phyloP scores from a whole-genome alignment of 148 eudicot species.

The Polygonum aviculare region DNA sequence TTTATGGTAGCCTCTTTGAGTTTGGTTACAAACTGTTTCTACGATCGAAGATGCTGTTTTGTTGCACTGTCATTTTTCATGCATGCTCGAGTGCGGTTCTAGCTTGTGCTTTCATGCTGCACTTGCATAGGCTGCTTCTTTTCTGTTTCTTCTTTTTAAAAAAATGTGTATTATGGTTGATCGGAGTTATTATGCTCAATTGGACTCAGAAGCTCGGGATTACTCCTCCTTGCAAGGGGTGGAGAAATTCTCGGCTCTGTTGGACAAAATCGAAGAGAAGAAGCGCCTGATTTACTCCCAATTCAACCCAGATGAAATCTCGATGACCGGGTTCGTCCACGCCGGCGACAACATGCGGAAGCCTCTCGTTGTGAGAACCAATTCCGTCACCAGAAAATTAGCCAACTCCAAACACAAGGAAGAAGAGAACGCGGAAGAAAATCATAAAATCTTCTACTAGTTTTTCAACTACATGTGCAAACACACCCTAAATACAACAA shows the following conservation, averaged over 20 bases:
- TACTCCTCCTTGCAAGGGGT: not conserved
- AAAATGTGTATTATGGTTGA: not conserved
- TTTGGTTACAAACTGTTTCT: not conserved
- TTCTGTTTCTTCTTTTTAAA: not conserved
- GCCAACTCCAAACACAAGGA: not conserved
- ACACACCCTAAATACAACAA: not conserved
- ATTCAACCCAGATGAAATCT: slow-evolving; percentile 5
- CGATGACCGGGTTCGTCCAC: slow-evolving; percentile 16
- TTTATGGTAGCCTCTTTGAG: too few relatives aligned
- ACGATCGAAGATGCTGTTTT: not conserved
- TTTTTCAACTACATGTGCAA: too few relatives aligned
- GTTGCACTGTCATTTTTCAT: not conserved
- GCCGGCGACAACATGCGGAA: slow-evolving; percentile 16
- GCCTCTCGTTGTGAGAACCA: slow-evolving; percentile 16
- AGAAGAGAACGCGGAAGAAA: not conserved
- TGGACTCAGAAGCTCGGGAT: too few relatives aligned
- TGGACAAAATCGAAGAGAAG: slow-evolving; percentile 20
- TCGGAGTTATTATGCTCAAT: too few relatives aligned
- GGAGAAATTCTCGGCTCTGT: slow-evolving; percentile 16
- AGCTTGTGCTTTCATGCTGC: not conserved
- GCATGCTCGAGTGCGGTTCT: not conserved
- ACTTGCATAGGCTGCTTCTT: not conserved
- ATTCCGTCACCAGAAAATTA: not conserved
- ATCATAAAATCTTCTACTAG: too few relatives aligned
- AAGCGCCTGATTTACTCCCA: slow-evolving; percentile 16